Conservation (phyloP, 768 basidiomycete genomes). For the Leucocoprinus birnbaumii region DNA sequence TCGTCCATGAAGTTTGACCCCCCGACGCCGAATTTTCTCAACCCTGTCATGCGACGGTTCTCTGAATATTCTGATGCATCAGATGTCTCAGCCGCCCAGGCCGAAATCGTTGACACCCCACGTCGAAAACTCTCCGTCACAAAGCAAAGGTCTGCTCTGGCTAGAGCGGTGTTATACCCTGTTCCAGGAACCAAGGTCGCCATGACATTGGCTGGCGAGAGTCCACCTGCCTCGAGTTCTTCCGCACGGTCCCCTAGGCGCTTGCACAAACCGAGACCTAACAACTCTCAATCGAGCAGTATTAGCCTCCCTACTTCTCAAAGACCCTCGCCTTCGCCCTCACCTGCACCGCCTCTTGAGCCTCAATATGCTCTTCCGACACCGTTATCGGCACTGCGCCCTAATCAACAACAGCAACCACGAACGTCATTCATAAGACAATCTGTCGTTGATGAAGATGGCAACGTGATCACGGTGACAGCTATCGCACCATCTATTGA, state of each 20-base stretch:
- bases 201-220: not conserved
- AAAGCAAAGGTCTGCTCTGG: conserved; percentile 3
- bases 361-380: not conserved
- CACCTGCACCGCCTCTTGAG: not conserved
- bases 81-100: conserved; percentile 5
- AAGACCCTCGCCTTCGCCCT: not conserved
- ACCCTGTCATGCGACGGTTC: not conserved
- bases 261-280: not conserved
- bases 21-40: not conserved
- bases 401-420: not conserved
- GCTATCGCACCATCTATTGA: conserved; percentile 4
- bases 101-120: conserved; percentile 8
- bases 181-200: conserved; percentile 1
- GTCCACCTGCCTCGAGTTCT: not conserved
- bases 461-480: conserved; percentile 3
- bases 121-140: conserved; percentile 4
- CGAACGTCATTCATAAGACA: not conserved
- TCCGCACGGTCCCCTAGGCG: not conserved
- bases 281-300: too few species aligned
- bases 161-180: conserved; percentile 3
- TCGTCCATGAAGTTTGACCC: not conserved
- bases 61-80: conserved; percentile 1
- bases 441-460: conserved; percentile 5
- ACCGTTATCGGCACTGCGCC: not conserved
- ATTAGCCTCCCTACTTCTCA: not conserved